Evolutionary conservation across 129 eudicot species (phyloP).

Genomic region (Helichrysum umbraculigerum): DNA sequence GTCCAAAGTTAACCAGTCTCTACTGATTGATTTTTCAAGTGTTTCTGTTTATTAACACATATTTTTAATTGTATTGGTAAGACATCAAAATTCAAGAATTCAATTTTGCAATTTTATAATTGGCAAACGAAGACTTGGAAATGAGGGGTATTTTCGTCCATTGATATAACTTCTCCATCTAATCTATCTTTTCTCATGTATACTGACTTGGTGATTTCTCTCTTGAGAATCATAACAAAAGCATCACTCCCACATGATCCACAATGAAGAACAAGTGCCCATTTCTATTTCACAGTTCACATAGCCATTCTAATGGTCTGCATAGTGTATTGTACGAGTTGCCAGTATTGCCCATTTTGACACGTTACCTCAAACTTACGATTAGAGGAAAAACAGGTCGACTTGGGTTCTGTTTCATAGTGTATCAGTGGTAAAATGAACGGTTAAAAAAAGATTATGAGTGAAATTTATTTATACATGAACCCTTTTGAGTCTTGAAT

Average conservation of each 20-base stretch:
- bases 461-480: no score
- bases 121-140: no score
- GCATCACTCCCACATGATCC: slow-evolving; percentile 69
- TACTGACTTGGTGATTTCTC: slow-evolving; percentile 37
- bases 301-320: slow-evolving; percentile 42
- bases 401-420: not conserved
- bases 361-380: not conserved
- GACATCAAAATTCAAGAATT: no score
- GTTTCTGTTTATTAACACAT: no score
- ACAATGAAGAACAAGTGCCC: slow-evolving; percentile 59
- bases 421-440: not conserved
- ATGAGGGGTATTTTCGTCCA: no score
- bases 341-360: slow-evolving; percentile 43
- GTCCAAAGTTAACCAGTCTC: no score
- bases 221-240: slow-evolving; percentile 70
- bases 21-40: no score
- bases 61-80: no score
- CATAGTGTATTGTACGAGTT: slow-evolving; percentile 54
- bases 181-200: slow-evolving; percentile 40
- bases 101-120: no score
- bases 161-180: not conserved
- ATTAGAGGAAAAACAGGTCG: not conserved
- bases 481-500: not conserved
- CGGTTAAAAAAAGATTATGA: no score
- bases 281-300: slow-evolving; percentile 60